phyloP scores from a whole-genome alignment of 768 basidiomycete genomes.

The Holtermannia corniformis region DNA sequence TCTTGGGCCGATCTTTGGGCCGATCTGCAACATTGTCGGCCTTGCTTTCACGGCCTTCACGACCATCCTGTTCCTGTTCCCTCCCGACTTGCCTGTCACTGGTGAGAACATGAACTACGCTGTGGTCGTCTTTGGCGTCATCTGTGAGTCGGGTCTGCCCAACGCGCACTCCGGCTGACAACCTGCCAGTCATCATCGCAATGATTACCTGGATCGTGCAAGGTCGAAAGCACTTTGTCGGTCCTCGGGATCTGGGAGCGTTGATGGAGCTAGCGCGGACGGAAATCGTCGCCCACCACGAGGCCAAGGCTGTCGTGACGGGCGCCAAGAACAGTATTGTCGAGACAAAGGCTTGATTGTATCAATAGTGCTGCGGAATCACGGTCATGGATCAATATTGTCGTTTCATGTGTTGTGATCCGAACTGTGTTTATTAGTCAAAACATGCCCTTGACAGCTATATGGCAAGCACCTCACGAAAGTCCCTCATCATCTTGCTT shows the following conservation, averaged over 20 bases:
- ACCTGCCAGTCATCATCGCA: constrained; percentile 20
- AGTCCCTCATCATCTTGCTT: too few relatives aligned
- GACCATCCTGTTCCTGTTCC: constrained; percentile 38
- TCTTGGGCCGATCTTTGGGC: constrained; percentile 33
- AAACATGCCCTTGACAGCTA: too few relatives aligned
- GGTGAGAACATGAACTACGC: constrained; percentile 33
- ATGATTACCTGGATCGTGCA: constrained; percentile 33
- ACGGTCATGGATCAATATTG: too few relatives aligned
- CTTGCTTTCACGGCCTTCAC: constrained; percentile 36
- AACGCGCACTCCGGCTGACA: not conserved
- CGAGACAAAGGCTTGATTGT: not conserved
- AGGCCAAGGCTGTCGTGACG: not conserved
- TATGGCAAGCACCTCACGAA: too few relatives aligned
- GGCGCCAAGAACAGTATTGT: not conserved
- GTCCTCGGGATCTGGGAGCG: constrained; percentile 29
- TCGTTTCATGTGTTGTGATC: too few relatives aligned
- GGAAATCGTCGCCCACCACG: constrained; percentile 4
- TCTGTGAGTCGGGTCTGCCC: constrained; percentile 13
- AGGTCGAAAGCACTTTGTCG: constrained; percentile 33
- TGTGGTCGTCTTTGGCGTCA: constrained; percentile 28
- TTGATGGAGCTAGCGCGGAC: constrained; percentile 21
- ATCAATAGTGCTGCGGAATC: too few relatives aligned
- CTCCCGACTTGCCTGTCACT: constrained; percentile 23
- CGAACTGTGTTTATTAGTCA: too few relatives aligned
- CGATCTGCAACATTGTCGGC: constrained; percentile 25